Base-by-base conservation (phyloP, 768 basidiomycete species). In the Leccinum fibrillosum region DNA sequence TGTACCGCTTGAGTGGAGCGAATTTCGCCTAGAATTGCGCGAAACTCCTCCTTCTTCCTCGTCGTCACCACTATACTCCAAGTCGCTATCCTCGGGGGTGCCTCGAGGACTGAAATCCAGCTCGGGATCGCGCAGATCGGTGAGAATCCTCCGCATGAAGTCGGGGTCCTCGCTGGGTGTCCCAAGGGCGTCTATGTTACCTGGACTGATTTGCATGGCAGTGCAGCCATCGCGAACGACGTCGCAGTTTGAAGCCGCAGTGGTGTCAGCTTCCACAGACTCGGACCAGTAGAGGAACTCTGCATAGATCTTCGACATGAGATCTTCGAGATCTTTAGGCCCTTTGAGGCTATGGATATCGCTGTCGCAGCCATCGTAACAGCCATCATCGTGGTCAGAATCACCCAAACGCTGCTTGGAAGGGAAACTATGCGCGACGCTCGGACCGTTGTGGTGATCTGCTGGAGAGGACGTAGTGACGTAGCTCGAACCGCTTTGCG, bases 91-190 rank as follows among this genome's bases (percentile, higher is more conserved):
- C 25, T 64, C 58, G 25, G 52, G 57, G 7, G 60, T 26, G 3
- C 48, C 2, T 4, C 45, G 53, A 49, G 59, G 54, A 7, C 5
- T 37, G 6, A 32, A 42, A 15, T 66, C 62, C 37, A 69, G 4
- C 9, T 9, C 5, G 35, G 57, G 55, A 28, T 69, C 57, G 2
- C 63, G 56, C n/a, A 67, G 61, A 12, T 58, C 57, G n/a, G 37
- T 42, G 17, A 64, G 62, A 3, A 67, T 44, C 25, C 21, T 56
- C 4, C 51, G 55, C 62, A 69, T 69, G 3, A 60, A 10, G 23
- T 62, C 55, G 25, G 3, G 9, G 10, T 53, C 53, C 5, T 49
- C 55, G 9, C 53, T 28, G 39, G 49, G 13, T 5, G n/a, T 21
- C 11, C 37, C 1, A 13, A 25, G 21, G 9, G 9, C n/a, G 11